Percentiles rank a stretch among this genome's conserved stretches.
Evolutionary conservation across 257 asterid species (phyloP).

Genomic region (Fraxinus americana): DNA sequence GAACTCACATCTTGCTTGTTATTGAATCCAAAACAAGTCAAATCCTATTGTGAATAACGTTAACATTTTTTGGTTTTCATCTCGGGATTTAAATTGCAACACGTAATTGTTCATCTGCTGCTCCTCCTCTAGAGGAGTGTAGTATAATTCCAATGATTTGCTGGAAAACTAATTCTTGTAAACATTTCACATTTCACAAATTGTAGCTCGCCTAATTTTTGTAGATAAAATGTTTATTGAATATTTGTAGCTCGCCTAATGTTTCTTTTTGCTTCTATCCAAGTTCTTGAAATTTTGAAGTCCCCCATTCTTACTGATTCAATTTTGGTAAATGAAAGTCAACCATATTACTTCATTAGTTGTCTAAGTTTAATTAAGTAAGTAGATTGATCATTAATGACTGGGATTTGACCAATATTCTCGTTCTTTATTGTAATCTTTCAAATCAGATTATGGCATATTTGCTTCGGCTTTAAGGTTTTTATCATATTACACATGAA

Average conservation of each 20-base stretch:
- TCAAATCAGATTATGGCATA: background rate
- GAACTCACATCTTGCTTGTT: background rate
- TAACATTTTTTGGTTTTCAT: background rate
- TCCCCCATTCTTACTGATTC: background rate
- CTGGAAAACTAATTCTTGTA: conserved; percentile 23
- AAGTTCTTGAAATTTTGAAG: background rate
- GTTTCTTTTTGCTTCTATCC: background rate
- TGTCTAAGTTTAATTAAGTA: background rate
- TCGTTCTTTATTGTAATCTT: conserved; percentile 18
- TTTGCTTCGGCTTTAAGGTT: conserved; percentile 25
- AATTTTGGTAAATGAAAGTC: background rate
- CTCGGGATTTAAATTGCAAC: background rate
- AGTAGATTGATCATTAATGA: conserved; percentile 29
- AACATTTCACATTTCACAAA: conserved; percentile 17
- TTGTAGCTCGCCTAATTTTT: background rate
- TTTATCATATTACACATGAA: background rate
- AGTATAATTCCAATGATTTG: conserved; percentile 21
- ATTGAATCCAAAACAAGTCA: background rate
- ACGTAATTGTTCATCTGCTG: background rate
- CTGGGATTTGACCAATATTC: conserved; percentile 24
- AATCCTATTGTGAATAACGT: conserved; percentile 9
- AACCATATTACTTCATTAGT: background rate
- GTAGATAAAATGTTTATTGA: no score
- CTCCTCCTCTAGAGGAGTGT: background rate
- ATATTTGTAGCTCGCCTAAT: background rate